Conservation (phyloP, 2,329 filamentous ascomycete genomes). For the Trichophyton rubrum region DNA sequence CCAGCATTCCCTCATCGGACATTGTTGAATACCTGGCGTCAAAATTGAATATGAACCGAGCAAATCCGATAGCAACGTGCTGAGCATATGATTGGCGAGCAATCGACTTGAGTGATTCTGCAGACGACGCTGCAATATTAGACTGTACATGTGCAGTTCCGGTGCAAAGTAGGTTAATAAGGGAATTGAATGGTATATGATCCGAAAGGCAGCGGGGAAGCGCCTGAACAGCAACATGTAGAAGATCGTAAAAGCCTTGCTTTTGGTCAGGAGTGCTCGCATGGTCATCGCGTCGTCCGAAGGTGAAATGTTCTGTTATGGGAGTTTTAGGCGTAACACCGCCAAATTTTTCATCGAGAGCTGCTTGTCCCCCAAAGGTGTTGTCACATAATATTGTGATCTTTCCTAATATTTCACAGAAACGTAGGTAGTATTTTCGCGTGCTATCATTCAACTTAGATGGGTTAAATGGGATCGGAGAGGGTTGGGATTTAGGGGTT, state of each 20-base stretch:
- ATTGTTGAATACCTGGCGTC: conserved; percentile 95
- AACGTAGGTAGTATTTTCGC: conserved; percentile 74
- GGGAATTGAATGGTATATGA: conserved; percentile 80
- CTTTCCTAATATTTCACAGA: conserved; percentile 89
- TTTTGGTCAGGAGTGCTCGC: conserved; percentile 65
- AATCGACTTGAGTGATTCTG: conserved; percentile 87
- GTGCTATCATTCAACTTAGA: conserved; percentile 58
- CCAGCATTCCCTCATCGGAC: conserved; percentile 94
- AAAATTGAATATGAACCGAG: conserved; percentile 96
- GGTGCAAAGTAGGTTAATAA: conserved; percentile 91
- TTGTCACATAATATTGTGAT: conserved; percentile 96
- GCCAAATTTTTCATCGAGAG: conserved; percentile 87
- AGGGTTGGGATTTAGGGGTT: conserved; percentile 23
- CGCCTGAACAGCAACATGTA: conserved; percentile 91
- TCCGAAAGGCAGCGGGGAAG: conserved; percentile 84
- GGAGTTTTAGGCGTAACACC: conserved; percentile 84
- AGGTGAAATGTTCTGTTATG: conserved; percentile 86
- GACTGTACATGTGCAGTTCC: conserved; percentile 90
- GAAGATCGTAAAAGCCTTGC: conserved; percentile 86
- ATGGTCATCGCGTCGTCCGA: conserved; percentile 70
- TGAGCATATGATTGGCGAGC: conserved; percentile 86
- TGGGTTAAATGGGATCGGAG: conserved; percentile 43
- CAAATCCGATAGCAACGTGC: conserved; percentile 91
- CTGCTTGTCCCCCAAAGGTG: conserved; percentile 90
- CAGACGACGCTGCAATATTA: conserved; percentile 84